Evolutionary conservation across 2,329 filamentous ascomycete genomes (phyloP).

Genomic region (Aspergillus spinulosporus): DNA sequence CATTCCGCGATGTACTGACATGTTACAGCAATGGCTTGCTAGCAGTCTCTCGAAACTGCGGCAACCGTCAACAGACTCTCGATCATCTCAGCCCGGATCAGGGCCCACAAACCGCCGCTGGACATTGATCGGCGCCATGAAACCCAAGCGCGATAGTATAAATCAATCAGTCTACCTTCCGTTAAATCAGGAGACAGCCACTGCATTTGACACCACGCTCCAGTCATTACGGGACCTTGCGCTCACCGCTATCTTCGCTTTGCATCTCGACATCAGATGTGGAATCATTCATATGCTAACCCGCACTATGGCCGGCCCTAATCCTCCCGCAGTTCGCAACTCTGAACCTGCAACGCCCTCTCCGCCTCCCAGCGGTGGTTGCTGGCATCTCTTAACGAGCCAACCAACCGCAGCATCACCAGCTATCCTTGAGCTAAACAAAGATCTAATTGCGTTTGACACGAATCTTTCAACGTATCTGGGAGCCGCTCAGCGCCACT

Average conservation of each 20-base stretch:
- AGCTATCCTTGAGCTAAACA: conserved; percentile 78
- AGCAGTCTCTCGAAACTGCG: conserved; percentile 78
- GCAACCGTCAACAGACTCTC: conserved; percentile 65
- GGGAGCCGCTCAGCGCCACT: conserved; percentile 67
- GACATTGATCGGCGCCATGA: conserved; percentile 73
- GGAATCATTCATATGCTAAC: conserved; percentile 78
- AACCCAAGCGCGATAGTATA: conserved; percentile 54
- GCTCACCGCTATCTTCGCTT: conserved; percentile 73
- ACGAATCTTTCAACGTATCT: conserved; percentile 75
- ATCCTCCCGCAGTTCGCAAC: conserved; percentile 41
- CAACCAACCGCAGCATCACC: conserved; percentile 53
- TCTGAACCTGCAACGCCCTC: conserved; percentile 50
- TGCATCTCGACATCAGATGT: conserved; percentile 86
- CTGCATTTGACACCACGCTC: conserved; percentile 83
- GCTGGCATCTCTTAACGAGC: conserved; percentile 45
- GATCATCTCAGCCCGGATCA: conserved; percentile 44
- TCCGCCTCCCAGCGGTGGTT: conserved; percentile 72
- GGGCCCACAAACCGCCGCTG: conserved; percentile 68
- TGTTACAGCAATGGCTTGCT: conserved; percentile 74
- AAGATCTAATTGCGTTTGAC: conserved; percentile 82
- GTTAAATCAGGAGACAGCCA: conserved; percentile 83
- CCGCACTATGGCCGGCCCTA: conserved; percentile 60
- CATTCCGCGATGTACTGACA: conserved; percentile 15
- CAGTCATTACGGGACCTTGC: conserved; percentile 80
- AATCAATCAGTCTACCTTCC: conserved; percentile 75